Evolutionary conservation across 495 filamentous ascomycete species (phyloP).

Genomic region (Annulohypoxylon nitens): DNA sequence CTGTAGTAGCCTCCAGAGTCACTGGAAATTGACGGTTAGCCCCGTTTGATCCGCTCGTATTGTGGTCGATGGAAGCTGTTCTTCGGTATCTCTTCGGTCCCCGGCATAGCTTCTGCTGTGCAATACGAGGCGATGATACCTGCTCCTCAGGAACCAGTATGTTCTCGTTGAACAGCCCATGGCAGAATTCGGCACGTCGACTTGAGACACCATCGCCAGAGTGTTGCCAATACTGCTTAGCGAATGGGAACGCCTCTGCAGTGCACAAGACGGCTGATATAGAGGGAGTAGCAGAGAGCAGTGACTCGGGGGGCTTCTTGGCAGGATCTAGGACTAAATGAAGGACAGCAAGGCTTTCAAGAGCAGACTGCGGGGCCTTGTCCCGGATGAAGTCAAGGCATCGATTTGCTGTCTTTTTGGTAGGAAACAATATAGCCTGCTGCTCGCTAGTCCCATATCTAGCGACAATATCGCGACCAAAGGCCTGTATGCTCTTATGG

Average conservation of each 20-base stretch:
- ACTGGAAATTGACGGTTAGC: slow-evolving; percentile 31
- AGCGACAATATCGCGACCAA: slow-evolving; percentile 75
- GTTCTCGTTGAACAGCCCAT: slow-evolving; percentile 76
- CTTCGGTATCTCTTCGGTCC: slow-evolving; percentile 81
- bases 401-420: slow-evolving; percentile 70
- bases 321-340: slow-evolving; percentile 72
- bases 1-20: slow-evolving; percentile 23
- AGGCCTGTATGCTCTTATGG: slow-evolving; percentile 81
- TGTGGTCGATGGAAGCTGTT: slow-evolving; percentile 63
- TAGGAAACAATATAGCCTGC: slow-evolving; percentile 85
- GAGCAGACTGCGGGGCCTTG: slow-evolving; percentile 62
- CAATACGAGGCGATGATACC: slow-evolving; percentile 29
- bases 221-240: slow-evolving; percentile 97
- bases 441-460: slow-evolving; percentile 72
- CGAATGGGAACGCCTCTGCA: slow-evolving; percentile 70
- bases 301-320: slow-evolving; percentile 62
- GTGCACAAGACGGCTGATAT: slow-evolving; percentile 82
- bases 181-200: slow-evolving; percentile 90
- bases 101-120: slow-evolving; percentile 65
- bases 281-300: slow-evolving; percentile 56
- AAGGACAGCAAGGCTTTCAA: slow-evolving; percentile 69
- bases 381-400: slow-evolving; percentile 79
- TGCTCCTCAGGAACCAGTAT: slow-evolving; percentile 69
- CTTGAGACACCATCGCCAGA: slow-evolving; percentile 95
- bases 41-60: slow-evolving; percentile 25